Base-by-base conservation (phyloP, 768 basidiomycete genomes). In the Daedalea quercina region DNA sequence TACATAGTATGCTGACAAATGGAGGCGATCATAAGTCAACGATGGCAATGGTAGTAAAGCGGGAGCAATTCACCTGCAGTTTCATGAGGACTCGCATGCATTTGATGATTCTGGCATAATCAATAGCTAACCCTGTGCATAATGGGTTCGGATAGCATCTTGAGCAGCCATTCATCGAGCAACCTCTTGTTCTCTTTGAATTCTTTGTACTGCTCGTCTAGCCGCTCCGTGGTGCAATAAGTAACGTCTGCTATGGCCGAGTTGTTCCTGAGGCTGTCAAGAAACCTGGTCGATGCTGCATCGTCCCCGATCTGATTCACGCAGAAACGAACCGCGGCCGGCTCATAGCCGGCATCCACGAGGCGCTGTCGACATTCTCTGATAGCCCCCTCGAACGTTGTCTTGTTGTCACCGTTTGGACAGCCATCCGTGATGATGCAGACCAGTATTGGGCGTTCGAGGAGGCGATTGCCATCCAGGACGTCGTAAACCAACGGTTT, bases 241-340 rank as follows among this genome's bases (percentile, higher is more conserved):
- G 47, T 15, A 1, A 52, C 44, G 25, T 52, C 43, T 34, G 6
- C 6, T 26, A 55, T 44, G 20, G 37, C 31, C 22, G 41, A 3
- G 25, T 55, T 49, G 4, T 19, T n/a, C 26, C 37, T 28, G 42
- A 55, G 50, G 1, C n/a, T 20, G 15, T 46, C 23, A 13, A 55
- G 26, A 43, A 55, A 55, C 2, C 25, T 20, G 9, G 15, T 28
- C 12, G 54, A 53, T 15, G 15, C 22, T 9, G 11, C 17, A 11
- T 44, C 54, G 17, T 45, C 23, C 8, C 54, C 54, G 47, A 55
- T 55, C 41, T 52, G 54, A 28, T 37, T 55, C 40, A 55, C 37
- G 31, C 23, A 28, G 34, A 52, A 55, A 52, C 44, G 43, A 9
- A 55, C 54, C 28, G 54, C 42, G 12, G 41, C 47, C 35, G 49